Evolutionary conservation across 2,329 filamentous ascomycete genomes (phyloP), one percentile per base, ranked within the genome.

Genomic region (Alternaria infectoria): DNA sequence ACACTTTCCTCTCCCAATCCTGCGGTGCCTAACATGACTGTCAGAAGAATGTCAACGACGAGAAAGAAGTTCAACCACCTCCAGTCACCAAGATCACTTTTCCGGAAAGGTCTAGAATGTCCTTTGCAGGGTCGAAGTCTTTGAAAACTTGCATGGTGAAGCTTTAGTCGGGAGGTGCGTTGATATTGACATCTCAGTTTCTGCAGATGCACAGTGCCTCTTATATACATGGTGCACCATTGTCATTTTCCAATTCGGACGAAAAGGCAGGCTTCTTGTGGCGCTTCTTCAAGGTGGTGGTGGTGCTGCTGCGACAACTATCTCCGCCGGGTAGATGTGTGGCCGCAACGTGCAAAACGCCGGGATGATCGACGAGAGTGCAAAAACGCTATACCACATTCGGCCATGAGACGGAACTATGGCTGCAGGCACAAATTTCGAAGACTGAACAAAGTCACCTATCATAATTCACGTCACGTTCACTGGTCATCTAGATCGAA

Each of bases 1-100:
- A 85, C 75, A 25, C 81, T 80, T 69, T 82, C 79, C 57, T 81
- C 81, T 47, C 84, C 84, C 6, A 86, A 75, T 11, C 84, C 84
- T 8, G 76, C 72, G 56, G 83, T 86, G 57, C 81, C 81, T 80
- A 65, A 60, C 5, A n/a, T 28, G 13, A 17, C 25, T 30, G n/a
- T n/a, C 13, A 50, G 47, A 77, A 1, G 83, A 83, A 8, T 73
- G 13, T 12, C 23, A 28, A 9, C 10, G 10, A 17, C n/a, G 7
- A 4, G 11, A 19, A 25, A 50, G 3, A n/a, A 23, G 13, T 43
- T 13, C 9, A 54, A 8, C 28, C 40, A 70, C 70, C 71, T 54
- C 72, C 74, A 17, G 71, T 74, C 23, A 75, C 61, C 12, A 76
- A 59, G 5, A 74, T 61, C 5, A 71, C 64, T 54, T 73, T 73